Evolutionary conservation across 78 protist species (phyloP), one percentile per base, ranked within the genome.

Genomic region (Dictyostelium firmibasis): DNA sequence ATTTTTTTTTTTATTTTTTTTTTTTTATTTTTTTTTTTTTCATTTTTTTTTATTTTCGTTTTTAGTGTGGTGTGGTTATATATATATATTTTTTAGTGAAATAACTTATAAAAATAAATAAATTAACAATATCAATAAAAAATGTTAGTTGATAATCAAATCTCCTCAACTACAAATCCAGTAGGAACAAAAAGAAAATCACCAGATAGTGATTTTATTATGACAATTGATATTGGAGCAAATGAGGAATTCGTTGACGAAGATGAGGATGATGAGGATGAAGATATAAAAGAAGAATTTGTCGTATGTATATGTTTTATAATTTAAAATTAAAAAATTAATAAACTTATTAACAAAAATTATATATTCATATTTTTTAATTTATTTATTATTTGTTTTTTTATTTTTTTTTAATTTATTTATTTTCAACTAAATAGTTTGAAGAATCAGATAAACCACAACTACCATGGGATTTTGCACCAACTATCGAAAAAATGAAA

Each of bases 401-500:
- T 36, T 64, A 3, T 27, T 13, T 60, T 9, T 3, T n/a, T 29
- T 33, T 67, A 41, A 53, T 53, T 53, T 53, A 29, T 6, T 50
- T 11, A 6, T 60, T 50, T 2, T 27, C 50, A 81, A 50, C 8
- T 5, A 23, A 47, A 33, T 62, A 89, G 94, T 89, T 89, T 89
- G 94, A 89, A 47, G 94, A 89, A 50, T 43, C 78, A 36, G 62
- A 25, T 23, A 41, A 89, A 70, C 47, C 60, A 35, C 81, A 35
- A 44, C 70, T 89, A 81, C 87, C 94, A 81, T 89, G 94, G 94
- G 84, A 89, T 81, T 89, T 89, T 47, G 77, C 64, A 89, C 87
- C 94, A 89, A 89, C 94, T 5, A 78, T 89, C 29, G 94, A 89
- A 31, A 81, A 81, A 27, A 89, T 89, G 94, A 89, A 89, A 35